Base-by-base conservation (phyloP, 495 filamentous ascomycete species). In the Penicillium soppii region DNA sequence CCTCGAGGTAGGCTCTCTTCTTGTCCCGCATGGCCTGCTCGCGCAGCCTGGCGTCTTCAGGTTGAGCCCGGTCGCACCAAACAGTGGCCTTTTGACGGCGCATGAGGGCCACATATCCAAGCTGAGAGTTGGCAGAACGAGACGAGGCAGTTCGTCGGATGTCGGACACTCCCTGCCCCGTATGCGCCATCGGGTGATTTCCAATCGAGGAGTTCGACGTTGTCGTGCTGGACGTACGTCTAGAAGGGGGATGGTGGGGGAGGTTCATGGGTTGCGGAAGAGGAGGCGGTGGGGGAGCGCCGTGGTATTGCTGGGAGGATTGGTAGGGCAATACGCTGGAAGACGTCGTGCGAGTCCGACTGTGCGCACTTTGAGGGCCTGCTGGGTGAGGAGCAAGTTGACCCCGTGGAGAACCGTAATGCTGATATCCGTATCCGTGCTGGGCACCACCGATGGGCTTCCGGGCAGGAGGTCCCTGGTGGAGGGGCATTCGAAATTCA, bases 1-100 rank as follows among this genome's bases (percentile, higher is more conserved):
- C 82, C 70, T 97, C 92, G 52, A 84, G 82, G 37, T 84, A 84
- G 2, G 95, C 95, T 42, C 90, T 74, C 70, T 86, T 80, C 72
- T 92, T 96, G 43, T 91, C 95, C 2, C 82, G 83, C 50, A 86
- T 79, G 59, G 95, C 89, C 58, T 88, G 82, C 20, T 89, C 90
- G 5, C 86, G 68, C 47, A 95, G 65, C 19, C 90, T 79, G 8
- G 95, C 89, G 70, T 99, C 95, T 69, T 97, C 91, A 43, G 87
- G 82, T 60, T 99, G 94, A 12, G 91, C 82, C 45, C 92, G 91
- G 57, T 97, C 95, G 69, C 92, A 97, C 94, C 94, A 99, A 7
- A 99, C 94, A 0, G 94, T 99, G 23, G 90, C 94, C 64, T 97
- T 99, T 63, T 99, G 94, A 58, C 90, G 90, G 40, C 94, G 82